phyloP scores from a whole-genome alignment of 148 eudicot species.

The Spergularia marina region DNA sequence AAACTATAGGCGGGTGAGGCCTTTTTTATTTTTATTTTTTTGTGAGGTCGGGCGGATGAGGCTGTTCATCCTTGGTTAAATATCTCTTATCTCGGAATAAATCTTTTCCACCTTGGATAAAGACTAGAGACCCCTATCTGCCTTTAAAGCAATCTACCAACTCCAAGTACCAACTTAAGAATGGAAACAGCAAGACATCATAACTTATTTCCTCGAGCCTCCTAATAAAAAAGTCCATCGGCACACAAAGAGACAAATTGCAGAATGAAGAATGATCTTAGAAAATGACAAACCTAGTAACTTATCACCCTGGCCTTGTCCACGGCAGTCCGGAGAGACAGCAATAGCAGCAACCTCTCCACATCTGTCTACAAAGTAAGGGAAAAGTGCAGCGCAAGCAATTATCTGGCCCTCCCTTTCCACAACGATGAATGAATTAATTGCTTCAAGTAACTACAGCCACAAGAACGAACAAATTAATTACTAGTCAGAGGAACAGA shows the following conservation, averaged over 20 bases:
- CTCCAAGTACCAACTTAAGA: not conserved
- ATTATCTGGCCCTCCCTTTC: conserved; percentile 97
- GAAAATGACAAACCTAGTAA: conserved; percentile 56
- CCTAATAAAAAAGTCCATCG: not conserved
- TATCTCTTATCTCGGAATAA: not conserved
- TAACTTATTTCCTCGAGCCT: not conserved
- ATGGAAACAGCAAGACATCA: not conserved
- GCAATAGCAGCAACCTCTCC: conserved; percentile 97
- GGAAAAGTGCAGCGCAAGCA: conserved; percentile 92
- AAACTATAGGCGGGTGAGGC: too few species aligned
- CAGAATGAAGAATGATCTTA: conserved; percentile 7
- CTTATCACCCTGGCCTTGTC: conserved; percentile 97
- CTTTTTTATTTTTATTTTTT: too few species aligned
- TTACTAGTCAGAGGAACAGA: not conserved
- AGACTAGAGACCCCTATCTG: not conserved
- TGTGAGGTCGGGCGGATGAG: too few species aligned
- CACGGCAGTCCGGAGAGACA: conserved; percentile 95
- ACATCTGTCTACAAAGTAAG: conserved; percentile 75
- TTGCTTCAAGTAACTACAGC: conserved; percentile 57
- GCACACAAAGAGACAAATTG: not conserved
- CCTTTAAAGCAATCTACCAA: not conserved
- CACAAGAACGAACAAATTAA: conserved; percentile 11
- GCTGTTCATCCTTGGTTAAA: not conserved
- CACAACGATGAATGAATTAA: conserved; percentile 72
- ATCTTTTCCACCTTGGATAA: not conserved